Base-by-base conservation (phyloP, 305 asterid genomes). In the Plantago coronopus region DNA sequence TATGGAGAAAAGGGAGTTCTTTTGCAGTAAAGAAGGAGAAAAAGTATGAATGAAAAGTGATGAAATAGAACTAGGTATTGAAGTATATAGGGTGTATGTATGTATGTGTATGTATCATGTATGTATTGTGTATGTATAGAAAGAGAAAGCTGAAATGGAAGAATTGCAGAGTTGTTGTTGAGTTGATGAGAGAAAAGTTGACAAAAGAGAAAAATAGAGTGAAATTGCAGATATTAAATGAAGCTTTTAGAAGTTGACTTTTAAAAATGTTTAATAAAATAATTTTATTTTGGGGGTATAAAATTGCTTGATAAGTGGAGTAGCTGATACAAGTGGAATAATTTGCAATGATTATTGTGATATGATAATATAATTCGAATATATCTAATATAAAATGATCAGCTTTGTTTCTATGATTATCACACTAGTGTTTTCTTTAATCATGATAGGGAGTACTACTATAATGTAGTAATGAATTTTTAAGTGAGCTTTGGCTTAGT, bases 291-390 rank as follows among this genome's bases (percentile, higher is more conserved):
- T 31, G 38, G 5, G 7, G 0, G 15, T 1, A 25, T 42, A 50
- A 58, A 22, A 64, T 65, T 66, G 71, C 29, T 69, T 66, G 78
- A 76, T 76, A 69, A 72, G 81, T 57, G 64, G 64, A 55, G 48
- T 63, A 19, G 34, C 78, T 48, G 75, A 76, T 76, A 72, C 51
- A 15, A 45, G 11, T 60, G 20, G 42, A 23, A 25, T 47, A 45
- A 63, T 72, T 25, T 38, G 43, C 16, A 38, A 38, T 38, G 16
- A 38, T 38, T 38, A 38, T 38, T 38, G 14, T 37, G 43, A 46
- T 25, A 25, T n/a, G 10, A 53, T 25, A 53, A 20, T 53, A 15
- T 25, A 20, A 15, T 2, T 21, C 8, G 16, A 13, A 34, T 23
- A 25, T 22, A 53, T 17, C 3, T 0, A 15, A 38, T 38, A 38